Conservation (phyloP, 75 land plant species). For the Sequoia sempervirens region DNA sequence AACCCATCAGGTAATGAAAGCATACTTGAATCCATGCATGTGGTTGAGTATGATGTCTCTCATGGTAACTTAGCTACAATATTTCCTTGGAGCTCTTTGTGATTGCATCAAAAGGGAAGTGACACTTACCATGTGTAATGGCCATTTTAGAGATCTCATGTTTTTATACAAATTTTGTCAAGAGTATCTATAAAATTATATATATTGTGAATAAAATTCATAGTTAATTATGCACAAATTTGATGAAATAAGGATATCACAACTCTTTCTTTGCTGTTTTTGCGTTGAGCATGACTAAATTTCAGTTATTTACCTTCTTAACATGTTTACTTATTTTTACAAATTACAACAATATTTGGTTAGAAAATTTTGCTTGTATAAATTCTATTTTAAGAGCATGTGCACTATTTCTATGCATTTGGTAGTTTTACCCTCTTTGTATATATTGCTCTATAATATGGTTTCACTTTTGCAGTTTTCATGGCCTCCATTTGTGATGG, state of each 20-base stretch:
- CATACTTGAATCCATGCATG: no score
- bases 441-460: slow-evolving; percentile 3
- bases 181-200: neutral
- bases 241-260: neutral
- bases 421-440: neutral
- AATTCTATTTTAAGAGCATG: neutral
- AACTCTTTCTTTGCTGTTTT: neutral
- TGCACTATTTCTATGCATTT: neutral
- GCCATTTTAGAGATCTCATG: neutral
- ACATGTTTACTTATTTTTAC: neutral
- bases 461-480: slow-evolving; percentile 56
- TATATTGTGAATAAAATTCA: neutral
- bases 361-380: neutral
- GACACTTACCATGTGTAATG: neutral
- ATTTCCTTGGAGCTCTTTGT: no score
- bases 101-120: no score
- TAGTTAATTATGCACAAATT: neutral
- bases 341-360: neutral
- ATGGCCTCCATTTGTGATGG: slow-evolving; percentile 92
- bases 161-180: neutral
- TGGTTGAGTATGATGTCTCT: no score
- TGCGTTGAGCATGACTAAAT: neutral
- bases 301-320: neutral
- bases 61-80: no score
- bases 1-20: no score